Evolutionary conservation across 1,284 basidiomycete species (phyloP).

Genomic region (Marasmius tenuissimus): DNA sequence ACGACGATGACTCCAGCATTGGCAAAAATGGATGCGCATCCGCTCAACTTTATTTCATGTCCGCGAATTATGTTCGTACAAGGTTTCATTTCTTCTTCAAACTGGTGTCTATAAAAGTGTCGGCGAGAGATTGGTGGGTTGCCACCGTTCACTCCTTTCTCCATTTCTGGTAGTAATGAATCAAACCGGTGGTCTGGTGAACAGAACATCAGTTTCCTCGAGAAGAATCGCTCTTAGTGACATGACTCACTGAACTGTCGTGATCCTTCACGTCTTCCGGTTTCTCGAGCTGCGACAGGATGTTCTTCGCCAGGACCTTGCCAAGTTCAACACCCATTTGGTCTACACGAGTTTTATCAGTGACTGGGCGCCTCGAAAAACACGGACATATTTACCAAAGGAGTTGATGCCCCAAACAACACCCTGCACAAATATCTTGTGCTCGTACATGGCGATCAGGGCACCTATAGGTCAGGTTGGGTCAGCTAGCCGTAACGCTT

Average conservation of each 20-base stretch:
- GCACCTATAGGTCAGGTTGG: conserved; percentile 43
- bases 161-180: conserved; percentile 91
- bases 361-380: neutral
- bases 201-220: neutral
- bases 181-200: conserved; percentile 83
- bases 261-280: conserved; percentile 88
- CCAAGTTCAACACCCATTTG: conserved; percentile 98
- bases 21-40: too few species aligned
- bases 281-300: conserved; percentile 82
- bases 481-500: neutral
- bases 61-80: too few species aligned
- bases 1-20: too few species aligned
- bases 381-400: conserved; percentile 66
- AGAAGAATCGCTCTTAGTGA: neutral
- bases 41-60: too few species aligned
- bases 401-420: conserved; percentile 99
- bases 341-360: conserved; percentile 40
- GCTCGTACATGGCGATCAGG: conserved; percentile 92
- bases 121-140: neutral
- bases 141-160: conserved; percentile 62
- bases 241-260: conserved; percentile 79
- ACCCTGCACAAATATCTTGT: conserved; percentile 99
- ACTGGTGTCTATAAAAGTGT: too few species aligned
- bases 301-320: conserved; percentile 95
- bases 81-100: too few species aligned